A percentile compares a stretch with the other conserved stretches of the same genome.
phyloP scores from a whole-genome alignment of 768 basidiomycete genomes.

The Russula compacta region DNA sequence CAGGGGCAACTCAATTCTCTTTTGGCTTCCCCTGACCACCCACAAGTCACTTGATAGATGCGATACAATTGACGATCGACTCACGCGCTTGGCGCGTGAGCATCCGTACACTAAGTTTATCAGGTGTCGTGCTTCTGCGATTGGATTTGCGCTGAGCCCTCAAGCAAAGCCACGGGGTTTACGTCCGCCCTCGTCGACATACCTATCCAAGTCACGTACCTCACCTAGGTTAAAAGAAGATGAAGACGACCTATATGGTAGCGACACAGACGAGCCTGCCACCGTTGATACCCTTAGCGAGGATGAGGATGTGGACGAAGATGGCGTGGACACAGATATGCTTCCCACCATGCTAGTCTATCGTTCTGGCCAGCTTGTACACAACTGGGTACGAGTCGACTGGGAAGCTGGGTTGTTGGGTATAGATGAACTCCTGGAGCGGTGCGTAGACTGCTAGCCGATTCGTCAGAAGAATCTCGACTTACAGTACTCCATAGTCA shows the following conservation, averaged over 20 bases:
- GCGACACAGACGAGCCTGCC: conserved; percentile 29
- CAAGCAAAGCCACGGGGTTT: conserved; percentile 7
- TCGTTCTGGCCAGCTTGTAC: conserved; percentile 71
- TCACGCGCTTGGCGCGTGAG: conserved; percentile 58
- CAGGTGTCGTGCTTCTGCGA: conserved; percentile 63
- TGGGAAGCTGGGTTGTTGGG: conserved; percentile 71
- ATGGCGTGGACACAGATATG: conserved; percentile 67
- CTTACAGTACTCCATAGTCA: not conserved
- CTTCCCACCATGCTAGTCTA: conserved; percentile 74
- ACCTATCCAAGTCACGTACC: conserved; percentile 12
- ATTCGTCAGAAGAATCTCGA: not conserved
- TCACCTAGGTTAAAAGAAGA: conserved; percentile 27
- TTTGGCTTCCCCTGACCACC: not conserved
- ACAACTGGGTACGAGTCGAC: conserved; percentile 83
- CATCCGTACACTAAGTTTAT: conserved; percentile 73
- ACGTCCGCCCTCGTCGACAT: conserved; percentile 14
- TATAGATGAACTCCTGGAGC: conserved; percentile 56
- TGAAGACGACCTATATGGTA: conserved; percentile 42
- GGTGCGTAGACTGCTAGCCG: conserved; percentile 32
- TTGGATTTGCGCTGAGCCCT: conserved; percentile 55
- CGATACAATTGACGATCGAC: conserved; percentile 55
- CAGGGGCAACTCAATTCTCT: not conserved
- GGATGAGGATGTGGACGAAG: conserved; percentile 40
- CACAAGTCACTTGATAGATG: conserved; percentile 70
- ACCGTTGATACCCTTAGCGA: conserved; percentile 19